A percentile compares a stretch with the other conserved stretches of the same genome.
These are phyloP conservation scores for Penicillium canariense DNA, from an alignment of 495 filamentous ascomycete species.

Conservation along the genomic window DNA sequence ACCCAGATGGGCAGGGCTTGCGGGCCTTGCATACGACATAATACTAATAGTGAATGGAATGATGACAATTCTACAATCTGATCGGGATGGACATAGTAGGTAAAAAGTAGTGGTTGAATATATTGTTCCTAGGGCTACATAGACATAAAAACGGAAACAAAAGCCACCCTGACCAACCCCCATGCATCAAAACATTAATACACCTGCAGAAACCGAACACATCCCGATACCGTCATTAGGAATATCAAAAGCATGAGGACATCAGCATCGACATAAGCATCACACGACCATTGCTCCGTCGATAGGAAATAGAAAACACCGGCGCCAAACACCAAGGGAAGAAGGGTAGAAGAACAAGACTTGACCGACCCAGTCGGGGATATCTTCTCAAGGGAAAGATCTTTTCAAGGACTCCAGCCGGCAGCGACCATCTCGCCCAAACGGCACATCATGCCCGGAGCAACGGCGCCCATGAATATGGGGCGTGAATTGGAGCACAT, in stretches of 20 bases:
- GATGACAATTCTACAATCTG: background rate
- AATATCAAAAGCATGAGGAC: constrained; percentile 16
- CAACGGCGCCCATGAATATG: constrained; percentile 42
- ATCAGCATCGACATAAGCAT: constrained; percentile 12
- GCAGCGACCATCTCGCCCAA: constrained; percentile 30
- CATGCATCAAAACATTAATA: constrained; percentile 4
- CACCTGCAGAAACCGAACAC: background rate
- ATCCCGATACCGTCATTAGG: constrained; percentile 14
- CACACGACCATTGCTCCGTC: constrained; percentile 1
- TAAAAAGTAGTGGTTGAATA: background rate
- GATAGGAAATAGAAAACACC: background rate
- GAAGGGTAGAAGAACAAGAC: background rate
- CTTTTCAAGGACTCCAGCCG: background rate
- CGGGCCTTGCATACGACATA: background rate
- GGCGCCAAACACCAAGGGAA: background rate
- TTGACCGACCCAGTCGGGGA: constrained; percentile 6
- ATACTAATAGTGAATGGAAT: background rate
- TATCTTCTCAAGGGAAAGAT: background rate
- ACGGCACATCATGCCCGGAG: constrained; percentile 38
- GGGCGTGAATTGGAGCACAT: constrained; percentile 34
- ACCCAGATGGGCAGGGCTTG: background rate
- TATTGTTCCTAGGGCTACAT: constrained; percentile 5
- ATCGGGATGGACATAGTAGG: background rate
- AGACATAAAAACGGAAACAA: background rate
- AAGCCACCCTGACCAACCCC: background rate